Conservation (phyloP, 2,329 filamentous ascomycete genomes). For the Penicillium polonicum region DNA sequence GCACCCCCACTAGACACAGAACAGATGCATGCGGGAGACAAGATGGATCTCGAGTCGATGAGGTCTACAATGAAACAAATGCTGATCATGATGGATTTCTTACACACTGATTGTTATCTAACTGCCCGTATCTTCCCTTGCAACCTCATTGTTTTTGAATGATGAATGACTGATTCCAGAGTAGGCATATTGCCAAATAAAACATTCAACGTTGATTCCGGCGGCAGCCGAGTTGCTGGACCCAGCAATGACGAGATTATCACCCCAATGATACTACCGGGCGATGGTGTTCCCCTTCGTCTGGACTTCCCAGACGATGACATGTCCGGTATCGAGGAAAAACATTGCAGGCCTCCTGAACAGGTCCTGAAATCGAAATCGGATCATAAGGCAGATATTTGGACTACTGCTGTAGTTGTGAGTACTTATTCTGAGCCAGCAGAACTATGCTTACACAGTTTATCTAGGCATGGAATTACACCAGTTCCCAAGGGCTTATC, state of each 20-base stretch:
- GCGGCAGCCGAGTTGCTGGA: neutral
- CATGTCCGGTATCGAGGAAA: neutral
- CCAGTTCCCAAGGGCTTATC: constrained; percentile 6
- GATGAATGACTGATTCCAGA: neutral
- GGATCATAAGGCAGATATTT: neutral
- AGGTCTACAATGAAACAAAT: constrained; percentile 2
- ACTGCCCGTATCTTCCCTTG: neutral
- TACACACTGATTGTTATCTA: constrained; percentile 4
- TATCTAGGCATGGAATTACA: constrained; percentile 5
- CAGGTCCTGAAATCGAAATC: neutral
- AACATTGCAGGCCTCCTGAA: constrained; percentile 3
- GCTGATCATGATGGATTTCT: constrained; percentile 2
- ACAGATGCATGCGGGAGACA: neutral
- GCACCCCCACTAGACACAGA: neutral
- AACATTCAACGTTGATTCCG: neutral
- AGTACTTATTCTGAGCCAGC: neutral
- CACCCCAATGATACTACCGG: neutral
- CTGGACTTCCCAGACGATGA: neutral
- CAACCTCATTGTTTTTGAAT: neutral
- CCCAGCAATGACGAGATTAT: neutral
- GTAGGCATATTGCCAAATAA: neutral
- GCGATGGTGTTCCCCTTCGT: neutral
- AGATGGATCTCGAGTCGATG: neutral
- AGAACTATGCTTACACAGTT: neutral
- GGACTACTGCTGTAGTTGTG: neutral